Conservation (phyloP, 495 filamentous ascomycete genomes). For the Penicillium coprophilum region DNA sequence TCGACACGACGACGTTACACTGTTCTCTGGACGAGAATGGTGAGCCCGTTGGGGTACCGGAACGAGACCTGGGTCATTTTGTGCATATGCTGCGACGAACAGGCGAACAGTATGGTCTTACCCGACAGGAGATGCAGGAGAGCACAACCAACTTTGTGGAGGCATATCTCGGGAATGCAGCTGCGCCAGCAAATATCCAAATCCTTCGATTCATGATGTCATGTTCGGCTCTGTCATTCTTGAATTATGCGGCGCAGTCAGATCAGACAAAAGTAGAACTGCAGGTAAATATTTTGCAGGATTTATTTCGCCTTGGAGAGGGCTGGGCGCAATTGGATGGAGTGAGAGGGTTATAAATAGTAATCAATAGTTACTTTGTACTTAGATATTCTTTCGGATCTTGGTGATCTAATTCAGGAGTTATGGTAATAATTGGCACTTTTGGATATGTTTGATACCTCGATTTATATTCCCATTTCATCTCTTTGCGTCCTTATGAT, state of each 20-base stretch:
- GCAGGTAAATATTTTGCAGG: not conserved
- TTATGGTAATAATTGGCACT: not conserved
- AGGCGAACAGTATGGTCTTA: conserved; percentile 3
- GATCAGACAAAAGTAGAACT: conserved; percentile 1
- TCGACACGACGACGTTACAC: conserved; percentile 4
- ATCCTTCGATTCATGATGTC: not conserved
- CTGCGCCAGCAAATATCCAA: not conserved
- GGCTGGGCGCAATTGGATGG: not conserved
- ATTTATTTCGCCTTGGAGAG: not conserved
- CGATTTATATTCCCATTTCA: not conserved
- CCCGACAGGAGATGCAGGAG: not conserved
- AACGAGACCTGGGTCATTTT: conserved; percentile 1
- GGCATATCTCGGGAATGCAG: not conserved
- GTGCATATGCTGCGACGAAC: conserved; percentile 2
- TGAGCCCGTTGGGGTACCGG: not conserved
- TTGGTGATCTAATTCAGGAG: not conserved
- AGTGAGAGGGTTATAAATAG: not conserved
- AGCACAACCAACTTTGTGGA: not conserved
- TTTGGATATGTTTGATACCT: not conserved
- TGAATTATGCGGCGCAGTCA: not conserved
- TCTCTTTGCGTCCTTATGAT: not conserved
- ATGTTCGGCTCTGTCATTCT: conserved; percentile 2
- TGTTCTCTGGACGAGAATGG: conserved; percentile 2
- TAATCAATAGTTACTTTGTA: not conserved
- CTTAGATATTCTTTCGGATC: conserved; percentile 1